A percentile compares a stretch with the other conserved stretches of the same genome.
These are phyloP conservation scores for Tulasnella sp. DNA, from an alignment of 768 basidiomycete genomes.

Conservation along the genomic window DNA sequence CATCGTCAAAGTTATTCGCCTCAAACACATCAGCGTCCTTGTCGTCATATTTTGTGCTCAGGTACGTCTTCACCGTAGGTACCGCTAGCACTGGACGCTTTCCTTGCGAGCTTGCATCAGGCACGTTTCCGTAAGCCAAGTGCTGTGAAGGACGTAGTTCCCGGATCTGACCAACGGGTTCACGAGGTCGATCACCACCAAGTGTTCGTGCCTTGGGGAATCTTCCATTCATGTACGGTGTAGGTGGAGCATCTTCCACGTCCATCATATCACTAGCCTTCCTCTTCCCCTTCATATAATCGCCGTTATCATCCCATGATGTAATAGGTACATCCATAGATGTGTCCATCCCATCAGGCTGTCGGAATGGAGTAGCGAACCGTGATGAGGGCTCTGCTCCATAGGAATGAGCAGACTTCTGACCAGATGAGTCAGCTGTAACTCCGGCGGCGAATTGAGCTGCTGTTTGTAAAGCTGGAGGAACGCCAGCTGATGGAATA, in stretches of 20 bases:
- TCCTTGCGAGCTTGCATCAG: slow-evolving; percentile 9
- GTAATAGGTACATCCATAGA: slow-evolving; percentile 37
- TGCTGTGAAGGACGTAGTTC: slow-evolving; percentile 33
- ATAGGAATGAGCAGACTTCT: no score
- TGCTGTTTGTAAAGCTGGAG: no score
- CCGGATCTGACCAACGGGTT: slow-evolving; percentile 34
- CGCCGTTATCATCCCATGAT: neutral
- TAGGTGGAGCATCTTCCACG: neutral
- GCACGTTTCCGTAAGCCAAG: slow-evolving; percentile 9
- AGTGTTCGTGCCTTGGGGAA: slow-evolving; percentile 40
- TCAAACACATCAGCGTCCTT: slow-evolving; percentile 54
- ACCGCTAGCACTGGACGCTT: slow-evolving; percentile 32
- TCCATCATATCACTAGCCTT: slow-evolving; percentile 9
- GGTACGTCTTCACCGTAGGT: slow-evolving; percentile 46
- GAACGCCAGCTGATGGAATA: slow-evolving; percentile 4
- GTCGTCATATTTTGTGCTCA: slow-evolving; percentile 50
- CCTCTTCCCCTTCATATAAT: slow-evolving; percentile 24
- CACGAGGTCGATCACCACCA: slow-evolving; percentile 51
- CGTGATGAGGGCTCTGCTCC: no score
- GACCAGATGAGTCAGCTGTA: no score
- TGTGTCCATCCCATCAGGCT: slow-evolving; percentile 42
- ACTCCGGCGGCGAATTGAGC: no score
- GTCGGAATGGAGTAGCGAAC: no score
- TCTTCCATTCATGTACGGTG: slow-evolving; percentile 13
- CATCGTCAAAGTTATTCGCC: slow-evolving; percentile 59